Evolutionary conservation across 208 protist genomes (phyloP).

Genomic region (Leishmania braziliensis): DNA sequence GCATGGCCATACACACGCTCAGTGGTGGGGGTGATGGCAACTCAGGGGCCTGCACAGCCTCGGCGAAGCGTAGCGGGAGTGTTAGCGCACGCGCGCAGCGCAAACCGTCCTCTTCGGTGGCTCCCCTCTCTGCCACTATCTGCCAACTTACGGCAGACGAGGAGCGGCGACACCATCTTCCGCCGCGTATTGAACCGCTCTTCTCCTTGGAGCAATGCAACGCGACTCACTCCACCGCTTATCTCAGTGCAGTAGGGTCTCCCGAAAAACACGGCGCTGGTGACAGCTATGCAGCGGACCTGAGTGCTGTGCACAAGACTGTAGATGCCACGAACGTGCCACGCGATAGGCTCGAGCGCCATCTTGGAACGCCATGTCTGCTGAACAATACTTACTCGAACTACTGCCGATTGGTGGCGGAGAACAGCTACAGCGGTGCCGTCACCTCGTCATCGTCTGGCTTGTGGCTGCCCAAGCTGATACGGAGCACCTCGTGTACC

Average conservation of each 20-base stretch:
- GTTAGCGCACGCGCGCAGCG: not conserved
- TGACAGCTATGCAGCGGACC: not conserved
- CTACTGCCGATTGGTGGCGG: constrained; percentile 8
- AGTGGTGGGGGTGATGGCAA: not conserved
- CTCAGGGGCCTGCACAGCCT: not conserved
- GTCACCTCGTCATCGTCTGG: not conserved
- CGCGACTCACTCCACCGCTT: not conserved
- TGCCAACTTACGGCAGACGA: constrained; percentile 2
- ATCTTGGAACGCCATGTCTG: constrained; percentile 7
- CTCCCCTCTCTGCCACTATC: not conserved
- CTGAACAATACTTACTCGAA: constrained; percentile 15
- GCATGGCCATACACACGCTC: constrained; percentile 28
- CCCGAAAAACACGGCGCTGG: too few species aligned
- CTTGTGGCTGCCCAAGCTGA: constrained; percentile 15
- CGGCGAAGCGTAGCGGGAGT: not conserved
- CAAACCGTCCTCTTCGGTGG: not conserved
- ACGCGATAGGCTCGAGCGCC: not conserved
- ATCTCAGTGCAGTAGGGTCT: not conserved
- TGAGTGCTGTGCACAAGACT: not conserved
- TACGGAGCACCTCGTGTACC: not conserved
- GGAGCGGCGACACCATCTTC: not conserved
- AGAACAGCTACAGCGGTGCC: not conserved
- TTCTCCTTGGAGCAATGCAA: constrained; percentile 16
- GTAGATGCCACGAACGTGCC: not conserved
- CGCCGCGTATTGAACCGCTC: constrained; percentile 13